These are phyloP conservation scores for Maudiozyma humilis DNA, from an alignment of 1,139 yeast species.

Conservation along the genomic window DNA sequence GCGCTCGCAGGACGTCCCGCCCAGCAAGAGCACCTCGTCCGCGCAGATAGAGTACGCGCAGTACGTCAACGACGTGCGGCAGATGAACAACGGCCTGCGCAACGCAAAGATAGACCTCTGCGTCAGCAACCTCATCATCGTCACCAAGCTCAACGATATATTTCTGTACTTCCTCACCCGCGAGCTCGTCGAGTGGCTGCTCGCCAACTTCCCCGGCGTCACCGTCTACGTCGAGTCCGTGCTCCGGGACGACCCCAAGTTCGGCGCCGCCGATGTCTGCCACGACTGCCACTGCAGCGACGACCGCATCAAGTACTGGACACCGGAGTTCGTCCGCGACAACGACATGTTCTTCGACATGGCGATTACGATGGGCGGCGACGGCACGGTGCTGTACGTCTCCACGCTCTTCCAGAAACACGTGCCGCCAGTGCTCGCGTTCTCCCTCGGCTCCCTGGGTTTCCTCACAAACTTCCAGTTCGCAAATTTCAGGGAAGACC, in stretches of 20 bases:
- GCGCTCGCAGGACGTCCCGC: not conserved
- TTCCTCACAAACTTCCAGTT: conserved; percentile 72
- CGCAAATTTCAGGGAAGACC: conserved; percentile 53
- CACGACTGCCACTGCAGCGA: conserved; percentile 22
- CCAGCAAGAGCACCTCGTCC: conserved; percentile 3
- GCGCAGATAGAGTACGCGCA: conserved; percentile 65
- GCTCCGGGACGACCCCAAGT: conserved; percentile 52
- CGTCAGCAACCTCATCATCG: conserved; percentile 63
- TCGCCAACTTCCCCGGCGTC: conserved; percentile 41
- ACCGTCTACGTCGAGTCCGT: conserved; percentile 65
- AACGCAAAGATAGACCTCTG: conserved; percentile 68
- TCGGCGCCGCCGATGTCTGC: conserved; percentile 41
- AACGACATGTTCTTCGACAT: conserved; percentile 57
- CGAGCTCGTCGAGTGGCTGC: conserved; percentile 70
- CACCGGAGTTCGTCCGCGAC: conserved; percentile 44
- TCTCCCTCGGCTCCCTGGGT: conserved; percentile 74
- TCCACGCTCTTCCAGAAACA: conserved; percentile 69
- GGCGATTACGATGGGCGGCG: conserved; percentile 80
- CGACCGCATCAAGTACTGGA: conserved; percentile 57
- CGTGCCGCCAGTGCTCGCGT: conserved; percentile 84
- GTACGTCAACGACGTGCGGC: conserved; percentile 79
- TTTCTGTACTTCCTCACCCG: conserved; percentile 65
- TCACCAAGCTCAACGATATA: conserved; percentile 79
- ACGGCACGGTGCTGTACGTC: conserved; percentile 79
- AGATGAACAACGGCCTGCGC: conserved; percentile 65